Evolutionary conservation across 139 green algal species (phyloP).

Genomic region (Chlorella sorokiniana): DNA sequence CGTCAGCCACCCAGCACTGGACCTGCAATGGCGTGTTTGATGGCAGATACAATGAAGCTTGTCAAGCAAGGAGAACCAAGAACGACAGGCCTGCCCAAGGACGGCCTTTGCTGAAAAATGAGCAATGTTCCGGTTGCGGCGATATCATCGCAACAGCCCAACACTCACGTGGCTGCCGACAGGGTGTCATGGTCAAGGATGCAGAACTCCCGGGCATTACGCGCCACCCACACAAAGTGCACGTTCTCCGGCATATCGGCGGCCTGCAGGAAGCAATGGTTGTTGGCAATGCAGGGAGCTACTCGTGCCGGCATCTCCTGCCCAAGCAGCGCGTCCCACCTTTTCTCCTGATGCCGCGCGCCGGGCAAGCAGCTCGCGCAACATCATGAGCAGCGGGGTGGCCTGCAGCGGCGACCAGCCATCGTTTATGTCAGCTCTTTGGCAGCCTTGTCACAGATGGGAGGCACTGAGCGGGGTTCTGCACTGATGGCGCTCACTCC

Average conservation of each 20-base stretch:
- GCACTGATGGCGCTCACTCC: conserved; percentile 16
- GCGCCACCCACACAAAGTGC: not conserved
- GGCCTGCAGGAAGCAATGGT: not conserved
- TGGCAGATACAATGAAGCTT: too few relatives aligned
- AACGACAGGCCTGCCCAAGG: too few relatives aligned
- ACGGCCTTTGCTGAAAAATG: too few relatives aligned
- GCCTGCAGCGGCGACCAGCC: not conserved
- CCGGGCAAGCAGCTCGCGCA: not conserved
- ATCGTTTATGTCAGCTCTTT: too few relatives aligned
- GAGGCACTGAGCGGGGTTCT: not conserved
- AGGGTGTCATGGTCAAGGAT: not conserved
- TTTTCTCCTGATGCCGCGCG: too few relatives aligned
- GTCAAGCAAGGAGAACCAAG: too few relatives aligned
- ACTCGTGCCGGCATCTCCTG: too few relatives aligned
- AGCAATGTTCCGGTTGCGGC: too few relatives aligned
- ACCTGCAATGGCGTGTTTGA: not conserved
- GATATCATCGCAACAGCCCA: not conserved
- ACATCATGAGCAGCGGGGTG: conserved; percentile 23
- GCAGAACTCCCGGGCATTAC: not conserved
- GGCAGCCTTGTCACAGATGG: not conserved
- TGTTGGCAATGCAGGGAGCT: not conserved
- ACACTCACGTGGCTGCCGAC: not conserved
- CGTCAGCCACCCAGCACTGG: not conserved
- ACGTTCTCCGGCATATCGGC: not conserved
- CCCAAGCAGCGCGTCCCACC: too few relatives aligned